These are phyloP conservation scores for Lupinus albus DNA, from an alignment of 306 rosid genomes.

Conservation along the genomic window DNA sequence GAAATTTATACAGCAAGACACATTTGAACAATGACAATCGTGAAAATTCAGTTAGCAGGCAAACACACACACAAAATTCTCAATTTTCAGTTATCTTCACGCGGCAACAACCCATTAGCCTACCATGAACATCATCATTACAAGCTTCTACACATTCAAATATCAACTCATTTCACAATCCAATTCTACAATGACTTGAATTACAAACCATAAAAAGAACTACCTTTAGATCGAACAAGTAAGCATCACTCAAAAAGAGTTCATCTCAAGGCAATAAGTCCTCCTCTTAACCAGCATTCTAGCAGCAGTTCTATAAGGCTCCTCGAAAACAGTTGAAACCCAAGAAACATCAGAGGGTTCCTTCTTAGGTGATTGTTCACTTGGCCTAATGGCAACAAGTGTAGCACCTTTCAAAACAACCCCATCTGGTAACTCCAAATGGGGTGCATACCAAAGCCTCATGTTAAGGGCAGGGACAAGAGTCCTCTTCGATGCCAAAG, in stretches of 20 bases:
- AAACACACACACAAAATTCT: slow-evolving; percentile 1
- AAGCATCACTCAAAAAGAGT: slow-evolving; percentile 80
- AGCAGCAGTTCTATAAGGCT: slow-evolving; percentile 86
- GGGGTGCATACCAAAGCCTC: slow-evolving; percentile 98
- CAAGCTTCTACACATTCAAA: background rate
- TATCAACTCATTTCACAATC: background rate
- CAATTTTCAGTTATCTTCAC: background rate
- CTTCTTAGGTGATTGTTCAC: slow-evolving; percentile 70
- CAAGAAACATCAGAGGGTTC: slow-evolving; percentile 85
- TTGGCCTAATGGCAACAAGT: slow-evolving; percentile 88
- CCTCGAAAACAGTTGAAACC: slow-evolving; percentile 90
- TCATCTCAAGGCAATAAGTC: slow-evolving; percentile 99
- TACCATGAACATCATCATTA: background rate
- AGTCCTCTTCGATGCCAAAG: slow-evolving; percentile 90
- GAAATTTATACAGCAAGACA: background rate
- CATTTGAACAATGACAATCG: background rate
- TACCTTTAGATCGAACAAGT: slow-evolving; percentile 46
- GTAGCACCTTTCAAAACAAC: slow-evolving; percentile 88
- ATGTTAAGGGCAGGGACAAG: slow-evolving; percentile 94
- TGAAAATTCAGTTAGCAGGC: slow-evolving; percentile 3
- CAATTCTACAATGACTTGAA: background rate
- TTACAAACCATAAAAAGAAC: background rate
- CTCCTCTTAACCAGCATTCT: slow-evolving; percentile 88
- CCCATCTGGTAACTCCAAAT: slow-evolving; percentile 80
- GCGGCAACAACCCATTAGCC: no score